Evolutionary conservation across 164 flowering plant genomes (phyloP).

Genomic region (Liriodendron chinense): DNA sequence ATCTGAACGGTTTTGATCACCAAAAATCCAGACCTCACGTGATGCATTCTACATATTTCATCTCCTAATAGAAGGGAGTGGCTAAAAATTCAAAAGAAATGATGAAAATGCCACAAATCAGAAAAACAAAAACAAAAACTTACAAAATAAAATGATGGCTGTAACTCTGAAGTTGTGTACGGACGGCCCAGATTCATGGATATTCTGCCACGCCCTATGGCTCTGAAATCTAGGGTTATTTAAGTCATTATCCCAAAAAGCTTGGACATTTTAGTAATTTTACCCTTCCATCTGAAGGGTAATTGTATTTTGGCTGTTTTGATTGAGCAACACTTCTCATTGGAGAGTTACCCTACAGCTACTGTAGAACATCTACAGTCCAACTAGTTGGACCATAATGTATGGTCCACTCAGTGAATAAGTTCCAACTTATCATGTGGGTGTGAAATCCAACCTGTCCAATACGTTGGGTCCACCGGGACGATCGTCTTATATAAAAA

Average conservation of each 20-base stretch:
- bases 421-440: too few species aligned
- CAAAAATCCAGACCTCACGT: neutral
- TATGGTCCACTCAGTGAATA: too few species aligned
- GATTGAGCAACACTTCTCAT: neutral
- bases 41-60: neutral
- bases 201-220: neutral
- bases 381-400: too few species aligned
- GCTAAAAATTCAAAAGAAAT: conserved; percentile 1
- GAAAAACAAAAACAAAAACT: conserved; percentile 6
- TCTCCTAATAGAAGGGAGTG: neutral
- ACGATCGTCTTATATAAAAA: too few species aligned
- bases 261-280: neutral
- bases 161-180: conserved; percentile 5
- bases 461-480: too few species aligned
- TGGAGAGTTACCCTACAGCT: too few species aligned
- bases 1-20: neutral
- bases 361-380: too few species aligned
- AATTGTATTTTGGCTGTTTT: neutral
- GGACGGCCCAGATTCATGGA: conserved; percentile 9
- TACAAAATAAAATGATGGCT: conserved; percentile 17
- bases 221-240: neutral
- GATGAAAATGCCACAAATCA: conserved; percentile 12
- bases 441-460: too few species aligned
- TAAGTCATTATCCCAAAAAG: neutral
- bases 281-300: too few species aligned